A percentile compares a stretch with the other conserved stretches of the same genome.
These are phyloP conservation scores for Cornus florida DNA, from an alignment of 148 eudicot genomes.

Conservation along the genomic window DNA sequence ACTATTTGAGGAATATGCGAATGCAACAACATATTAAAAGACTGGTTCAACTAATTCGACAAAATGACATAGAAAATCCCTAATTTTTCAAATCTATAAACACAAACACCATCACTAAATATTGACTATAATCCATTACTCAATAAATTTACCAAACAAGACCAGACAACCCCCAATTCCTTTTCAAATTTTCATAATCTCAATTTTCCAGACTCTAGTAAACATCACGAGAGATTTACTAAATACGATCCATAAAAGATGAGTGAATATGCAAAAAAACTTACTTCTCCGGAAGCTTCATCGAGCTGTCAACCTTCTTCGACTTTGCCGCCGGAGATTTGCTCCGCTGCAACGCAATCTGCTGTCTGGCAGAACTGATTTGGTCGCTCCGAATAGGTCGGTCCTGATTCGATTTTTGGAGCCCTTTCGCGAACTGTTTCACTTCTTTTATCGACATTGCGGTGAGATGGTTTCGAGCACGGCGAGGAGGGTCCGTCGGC, in stretches of 20 bases:
- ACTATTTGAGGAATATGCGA: neutral
- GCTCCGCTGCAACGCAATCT: constrained; percentile 1
- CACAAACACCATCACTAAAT: neutral
- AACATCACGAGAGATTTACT: neutral
- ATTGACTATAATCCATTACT: neutral
- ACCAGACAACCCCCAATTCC: neutral
- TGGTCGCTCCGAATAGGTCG: constrained; percentile 14
- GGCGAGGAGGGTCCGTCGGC: constrained; percentile 27
- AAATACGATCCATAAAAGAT: neutral
- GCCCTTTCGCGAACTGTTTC: constrained; percentile 41
- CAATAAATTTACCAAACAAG: neutral
- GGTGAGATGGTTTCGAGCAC: constrained; percentile 30
- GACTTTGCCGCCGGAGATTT: constrained; percentile 12
- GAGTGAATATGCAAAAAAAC: neutral
- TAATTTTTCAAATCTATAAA: neutral
- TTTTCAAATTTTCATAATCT: neutral
- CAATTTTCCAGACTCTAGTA: neutral
- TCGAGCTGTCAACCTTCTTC: constrained; percentile 19
- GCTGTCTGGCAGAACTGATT: neutral
- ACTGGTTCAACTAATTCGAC: neutral
- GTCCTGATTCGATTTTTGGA: constrained; percentile 21
- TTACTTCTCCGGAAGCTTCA: constrained; percentile 62
- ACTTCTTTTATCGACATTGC: constrained; percentile 60
- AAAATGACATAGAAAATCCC: neutral
- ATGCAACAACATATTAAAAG: neutral